These are phyloP conservation scores for Saturnispora mendoncae DNA, from an alignment of 805 yeast genomes.

Conservation along the genomic window DNA sequence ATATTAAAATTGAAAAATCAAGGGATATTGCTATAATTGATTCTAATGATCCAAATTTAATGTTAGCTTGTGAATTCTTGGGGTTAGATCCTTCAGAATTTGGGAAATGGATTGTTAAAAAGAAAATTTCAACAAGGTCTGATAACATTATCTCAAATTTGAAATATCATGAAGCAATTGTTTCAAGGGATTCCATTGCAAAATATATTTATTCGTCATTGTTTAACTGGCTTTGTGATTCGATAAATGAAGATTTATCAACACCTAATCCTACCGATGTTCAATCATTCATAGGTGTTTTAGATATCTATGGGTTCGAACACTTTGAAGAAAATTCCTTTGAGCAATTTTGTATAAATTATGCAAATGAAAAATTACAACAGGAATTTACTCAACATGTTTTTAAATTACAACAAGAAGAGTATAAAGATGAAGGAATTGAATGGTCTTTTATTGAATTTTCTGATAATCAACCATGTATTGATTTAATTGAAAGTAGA, in stretches of 20 bases:
- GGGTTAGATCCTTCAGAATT: constrained; percentile 67
- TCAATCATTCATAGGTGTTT: constrained; percentile 81
- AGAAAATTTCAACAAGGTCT: constrained; percentile 81
- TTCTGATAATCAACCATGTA: constrained; percentile 95
- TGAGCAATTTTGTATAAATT: constrained; percentile 95
- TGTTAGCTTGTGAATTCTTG: constrained; percentile 71
- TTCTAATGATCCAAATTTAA: constrained; percentile 75
- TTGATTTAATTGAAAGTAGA: constrained; percentile 78
- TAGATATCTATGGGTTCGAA: constrained; percentile 96
- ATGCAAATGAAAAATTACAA: constrained; percentile 93
- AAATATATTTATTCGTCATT: constrained; percentile 85
- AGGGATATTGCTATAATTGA: constrained; percentile 73
- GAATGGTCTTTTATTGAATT: constrained; percentile 97
- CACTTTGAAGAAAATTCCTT: constrained; percentile 90
- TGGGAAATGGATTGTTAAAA: constrained; percentile 87
- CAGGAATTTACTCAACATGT: constrained; percentile 97
- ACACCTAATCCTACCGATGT: constrained; percentile 55
- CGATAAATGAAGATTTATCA: constrained; percentile 73
- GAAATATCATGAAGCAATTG: constrained; percentile 73
- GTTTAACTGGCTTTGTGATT: constrained; percentile 89
- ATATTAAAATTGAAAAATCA: constrained; percentile 75
- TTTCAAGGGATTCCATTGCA: constrained; percentile 91
- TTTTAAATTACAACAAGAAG: constrained; percentile 94
- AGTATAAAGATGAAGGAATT: constrained; percentile 81
- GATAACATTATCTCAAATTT: constrained; percentile 84